These are phyloP conservation scores for Epipyxis sp. DNA, from an alignment of 108 stramenopile species.

Conservation along the genomic window DNA sequence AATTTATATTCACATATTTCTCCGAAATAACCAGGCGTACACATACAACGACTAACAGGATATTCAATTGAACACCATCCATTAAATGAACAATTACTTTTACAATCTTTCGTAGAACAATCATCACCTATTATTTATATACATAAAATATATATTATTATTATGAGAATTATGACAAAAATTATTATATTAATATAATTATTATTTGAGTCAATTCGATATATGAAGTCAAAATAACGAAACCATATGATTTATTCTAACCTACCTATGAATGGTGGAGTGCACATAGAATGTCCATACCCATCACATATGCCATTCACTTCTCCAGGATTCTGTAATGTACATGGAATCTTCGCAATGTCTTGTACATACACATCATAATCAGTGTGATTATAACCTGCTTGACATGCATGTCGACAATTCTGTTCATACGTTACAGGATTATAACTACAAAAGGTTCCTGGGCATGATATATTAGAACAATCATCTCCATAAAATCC, in stretches of 20 bases:
- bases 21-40: slow-evolving; percentile 72
- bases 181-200: too few species aligned
- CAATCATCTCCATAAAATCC: slow-evolving; percentile 78
- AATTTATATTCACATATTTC: slow-evolving; percentile 61
- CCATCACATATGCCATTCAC: slow-evolving; percentile 79
- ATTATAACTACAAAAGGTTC: slow-evolving; percentile 73
- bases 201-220: too few species aligned
- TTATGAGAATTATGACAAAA: too few species aligned
- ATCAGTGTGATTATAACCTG: slow-evolving; percentile 56
- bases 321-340: slow-evolving; percentile 56
- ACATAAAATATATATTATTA: too few species aligned
- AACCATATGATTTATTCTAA: too few species aligned
- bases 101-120: slow-evolving; percentile 23
- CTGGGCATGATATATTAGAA: slow-evolving; percentile 74
- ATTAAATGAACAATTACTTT: slow-evolving; percentile 49
- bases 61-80: slow-evolving; percentile 82
- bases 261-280: slow-evolving; percentile 72
- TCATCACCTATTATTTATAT: too few species aligned
- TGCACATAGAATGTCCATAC: slow-evolving; percentile 76
- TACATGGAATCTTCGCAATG: slow-evolving; percentile 61
- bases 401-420: slow-evolving; percentile 76
- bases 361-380: slow-evolving; percentile 41
- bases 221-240: too few species aligned
- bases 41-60: slow-evolving; percentile 72
- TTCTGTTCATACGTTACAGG: slow-evolving; percentile 53